phyloP scores from a whole-genome alignment of 345 rosid genomes.

The Microthlaspi erraticum region DNA sequence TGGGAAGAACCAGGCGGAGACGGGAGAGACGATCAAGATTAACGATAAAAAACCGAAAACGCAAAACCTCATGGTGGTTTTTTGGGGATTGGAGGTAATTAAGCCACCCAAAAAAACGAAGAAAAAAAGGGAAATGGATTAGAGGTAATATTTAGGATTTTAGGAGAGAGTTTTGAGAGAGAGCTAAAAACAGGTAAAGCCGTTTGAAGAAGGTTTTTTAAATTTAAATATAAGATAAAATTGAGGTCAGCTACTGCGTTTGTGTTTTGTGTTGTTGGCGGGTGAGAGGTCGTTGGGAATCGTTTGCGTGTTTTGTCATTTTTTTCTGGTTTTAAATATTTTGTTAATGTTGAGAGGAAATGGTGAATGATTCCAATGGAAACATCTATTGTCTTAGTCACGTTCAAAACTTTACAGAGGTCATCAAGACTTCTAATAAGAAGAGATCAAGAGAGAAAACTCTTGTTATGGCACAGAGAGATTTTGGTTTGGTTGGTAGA shows the following conservation, averaged over 20 bases:
- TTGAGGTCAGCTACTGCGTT: conserved; percentile 34
- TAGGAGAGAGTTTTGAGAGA: conserved; percentile 47
- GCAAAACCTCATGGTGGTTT: conserved; percentile 46
- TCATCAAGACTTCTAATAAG: conserved; percentile 11
- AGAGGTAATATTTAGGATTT: conserved; percentile 41
- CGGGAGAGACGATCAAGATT: conserved; percentile 31
- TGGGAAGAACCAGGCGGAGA: conserved; percentile 47
- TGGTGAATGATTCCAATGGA: conserved; percentile 37
- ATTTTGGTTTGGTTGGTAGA: conserved; percentile 11
- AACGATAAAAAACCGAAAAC: conserved; percentile 41
- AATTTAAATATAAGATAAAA: neutral
- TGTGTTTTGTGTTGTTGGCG: conserved; percentile 45
- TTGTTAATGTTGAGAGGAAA: neutral
- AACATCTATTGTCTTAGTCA: conserved; percentile 41
- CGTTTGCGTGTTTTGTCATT: conserved; percentile 26
- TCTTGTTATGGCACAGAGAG: conserved; percentile 21
- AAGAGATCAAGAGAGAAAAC: conserved; percentile 12
- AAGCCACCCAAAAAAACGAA: conserved; percentile 26
- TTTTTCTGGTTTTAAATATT: neutral
- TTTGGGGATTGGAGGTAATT: conserved; percentile 39
- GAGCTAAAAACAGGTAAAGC: conserved; percentile 41
- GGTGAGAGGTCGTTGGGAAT: conserved; percentile 47
- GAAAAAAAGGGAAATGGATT: neutral
- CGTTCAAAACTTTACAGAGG: conserved; percentile 28
- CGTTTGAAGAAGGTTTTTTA: conserved; percentile 32